phyloP scores from a whole-genome alignment of 306 rosid genomes.

The Quercus agrifolia region DNA sequence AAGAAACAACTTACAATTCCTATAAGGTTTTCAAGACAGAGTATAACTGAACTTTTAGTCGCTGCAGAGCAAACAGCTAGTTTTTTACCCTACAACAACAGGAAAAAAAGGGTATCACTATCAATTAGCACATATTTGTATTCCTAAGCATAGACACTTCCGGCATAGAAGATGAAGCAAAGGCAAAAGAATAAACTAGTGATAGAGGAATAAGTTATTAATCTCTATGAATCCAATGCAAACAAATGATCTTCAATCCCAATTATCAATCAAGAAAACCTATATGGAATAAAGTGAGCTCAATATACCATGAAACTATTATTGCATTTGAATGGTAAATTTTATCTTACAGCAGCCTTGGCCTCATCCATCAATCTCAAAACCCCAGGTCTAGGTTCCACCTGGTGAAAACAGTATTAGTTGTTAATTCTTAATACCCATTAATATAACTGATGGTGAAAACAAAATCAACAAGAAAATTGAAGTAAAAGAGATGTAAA shows the following conservation, averaged over 20 bases:
- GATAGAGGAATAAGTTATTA: neutral
- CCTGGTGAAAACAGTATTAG: constrained; percentile 42
- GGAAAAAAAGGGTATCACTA: neutral
- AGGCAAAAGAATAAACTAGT: neutral
- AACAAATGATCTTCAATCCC: neutral
- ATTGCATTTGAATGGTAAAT: constrained; percentile 13
- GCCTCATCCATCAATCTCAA: constrained; percentile 90
- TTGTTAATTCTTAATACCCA: neutral
- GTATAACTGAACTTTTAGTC: constrained; percentile 88
- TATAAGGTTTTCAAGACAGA: constrained; percentile 83
- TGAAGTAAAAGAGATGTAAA: constrained; percentile 12
- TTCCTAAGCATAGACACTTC: constrained; percentile 1
- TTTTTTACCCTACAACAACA: constrained; percentile 62
- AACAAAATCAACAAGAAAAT: neutral
- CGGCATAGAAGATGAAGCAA: neutral
- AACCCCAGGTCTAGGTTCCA: constrained; percentile 94
- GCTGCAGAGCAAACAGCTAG: constrained; percentile 98
- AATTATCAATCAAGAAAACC: constrained; percentile 1
- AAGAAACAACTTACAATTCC: constrained; percentile 58
- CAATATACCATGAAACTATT: constrained; percentile 7
- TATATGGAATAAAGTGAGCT: constrained; percentile 9
- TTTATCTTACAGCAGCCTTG: constrained; percentile 76
- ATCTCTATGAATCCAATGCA: constrained; percentile 2
- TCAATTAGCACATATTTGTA: neutral
- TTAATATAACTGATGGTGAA: neutral